Conservation (phyloP, 345 rosid species). For the Linum trigynum region DNA sequence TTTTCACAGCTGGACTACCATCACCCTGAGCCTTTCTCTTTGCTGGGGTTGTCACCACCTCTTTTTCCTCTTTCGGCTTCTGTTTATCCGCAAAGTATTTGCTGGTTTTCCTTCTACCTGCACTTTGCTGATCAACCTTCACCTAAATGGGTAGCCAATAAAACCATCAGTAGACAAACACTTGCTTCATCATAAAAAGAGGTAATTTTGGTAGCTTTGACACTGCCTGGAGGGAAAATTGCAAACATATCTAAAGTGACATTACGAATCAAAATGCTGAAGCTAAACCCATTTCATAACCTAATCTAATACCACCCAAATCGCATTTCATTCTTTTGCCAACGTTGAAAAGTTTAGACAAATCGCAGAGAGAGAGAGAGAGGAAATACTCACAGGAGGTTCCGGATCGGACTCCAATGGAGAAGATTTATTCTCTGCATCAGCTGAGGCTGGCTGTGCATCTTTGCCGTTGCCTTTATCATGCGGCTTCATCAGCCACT, state of each 20-base stretch:
- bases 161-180: background rate
- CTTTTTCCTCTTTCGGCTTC: slow-evolving; percentile 52
- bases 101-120: slow-evolving; percentile 80
- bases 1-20: slow-evolving; percentile 27
- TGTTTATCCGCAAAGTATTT: slow-evolving; percentile 74
- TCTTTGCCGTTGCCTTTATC: slow-evolving; percentile 47
- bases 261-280: background rate
- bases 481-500: slow-evolving; percentile 95
- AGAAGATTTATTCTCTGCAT: slow-evolving; percentile 25
- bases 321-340: background rate
- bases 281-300: background rate
- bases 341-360: background rate
- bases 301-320: background rate
- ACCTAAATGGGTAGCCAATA: slow-evolving; percentile 20
- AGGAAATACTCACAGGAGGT: slow-evolving; percentile 32
- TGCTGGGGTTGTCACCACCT: slow-evolving; percentile 37
- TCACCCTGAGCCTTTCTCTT: slow-evolving; percentile 56
- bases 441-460: slow-evolving; percentile 23
- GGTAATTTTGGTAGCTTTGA: too few relatives aligned
- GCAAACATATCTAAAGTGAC: background rate
- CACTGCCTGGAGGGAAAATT: background rate
- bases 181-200: too few relatives aligned
- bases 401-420: slow-evolving; percentile 16
- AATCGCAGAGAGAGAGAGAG: background rate
- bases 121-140: slow-evolving; percentile 37